Percentiles rank a stretch among this genome's conserved stretches.
Evolutionary conservation across 495 filamentous ascomycete genomes (phyloP).

Genomic region (Neurospora sublineolata): DNA sequence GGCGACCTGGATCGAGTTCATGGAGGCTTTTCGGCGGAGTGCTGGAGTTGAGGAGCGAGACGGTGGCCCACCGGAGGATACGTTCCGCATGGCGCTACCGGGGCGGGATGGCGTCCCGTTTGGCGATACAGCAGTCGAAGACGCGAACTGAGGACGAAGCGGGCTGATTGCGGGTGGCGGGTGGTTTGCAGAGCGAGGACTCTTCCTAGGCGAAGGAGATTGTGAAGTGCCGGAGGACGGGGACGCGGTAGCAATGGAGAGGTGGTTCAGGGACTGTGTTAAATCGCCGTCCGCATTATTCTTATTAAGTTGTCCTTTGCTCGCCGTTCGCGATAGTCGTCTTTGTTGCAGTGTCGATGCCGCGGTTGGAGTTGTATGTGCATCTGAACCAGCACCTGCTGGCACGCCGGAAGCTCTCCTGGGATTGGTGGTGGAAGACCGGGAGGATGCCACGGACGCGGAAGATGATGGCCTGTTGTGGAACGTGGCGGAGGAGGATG

Average conservation of each 20-base stretch:
- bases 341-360: constrained; percentile 6
- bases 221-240: constrained; percentile 12
- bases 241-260: constrained; percentile 27
- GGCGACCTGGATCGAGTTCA: constrained; percentile 41
- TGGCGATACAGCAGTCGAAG: constrained; percentile 13
- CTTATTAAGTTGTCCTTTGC: background rate
- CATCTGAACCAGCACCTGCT: background rate
- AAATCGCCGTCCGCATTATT: constrained; percentile 19
- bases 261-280: constrained; percentile 29
- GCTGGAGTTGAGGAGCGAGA: constrained; percentile 40
- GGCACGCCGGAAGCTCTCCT: background rate
- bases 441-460: background rate
- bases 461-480: background rate
- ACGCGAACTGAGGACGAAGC: background rate
- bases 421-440: background rate
- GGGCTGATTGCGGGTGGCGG: constrained; percentile 13
- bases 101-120: constrained; percentile 24
- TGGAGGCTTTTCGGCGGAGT: constrained; percentile 41
- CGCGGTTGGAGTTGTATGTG: background rate
- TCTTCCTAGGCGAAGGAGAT: constrained; percentile 11
- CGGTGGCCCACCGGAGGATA: constrained; percentile 31
- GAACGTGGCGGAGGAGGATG: background rate
- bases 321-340: background rate
- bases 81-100: constrained; percentile 34
- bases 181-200: constrained; percentile 7